Evolutionary conservation across 2,329 filamentous ascomycete genomes (phyloP).

Genomic region (Arachnomyces sp.): DNA sequence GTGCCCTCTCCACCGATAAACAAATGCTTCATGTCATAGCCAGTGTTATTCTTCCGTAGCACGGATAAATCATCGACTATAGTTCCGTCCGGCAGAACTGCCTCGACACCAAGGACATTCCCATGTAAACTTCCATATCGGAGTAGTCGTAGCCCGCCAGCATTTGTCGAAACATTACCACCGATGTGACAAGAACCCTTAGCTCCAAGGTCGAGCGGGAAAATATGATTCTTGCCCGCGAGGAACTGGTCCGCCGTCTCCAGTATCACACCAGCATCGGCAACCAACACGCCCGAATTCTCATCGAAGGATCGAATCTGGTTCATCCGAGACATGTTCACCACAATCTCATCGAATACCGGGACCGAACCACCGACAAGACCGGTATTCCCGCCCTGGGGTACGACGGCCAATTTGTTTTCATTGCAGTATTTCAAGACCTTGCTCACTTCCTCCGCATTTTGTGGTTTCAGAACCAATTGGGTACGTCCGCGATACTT

Average conservation of each 20-base stretch:
- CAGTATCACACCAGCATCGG: constrained; percentile 82
- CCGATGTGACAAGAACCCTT: constrained; percentile 97
- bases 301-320: constrained; percentile 85
- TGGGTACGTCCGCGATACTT: constrained; percentile 90
- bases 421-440: constrained; percentile 94
- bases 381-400: constrained; percentile 94
- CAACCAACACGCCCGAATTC: constrained; percentile 80
- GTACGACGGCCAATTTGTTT: constrained; percentile 82
- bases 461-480: constrained; percentile 76
- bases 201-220: constrained; percentile 92
- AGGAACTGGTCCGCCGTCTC: constrained; percentile 83
- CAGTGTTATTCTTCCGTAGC: constrained; percentile 96
- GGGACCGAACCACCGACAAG: constrained; percentile 92
- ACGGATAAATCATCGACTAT: constrained; percentile 81
- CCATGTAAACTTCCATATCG: constrained; percentile 93
- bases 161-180: constrained; percentile 92
- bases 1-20: constrained; percentile 96
- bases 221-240: constrained; percentile 75
- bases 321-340: constrained; percentile 88
- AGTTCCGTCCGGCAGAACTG: constrained; percentile 86
- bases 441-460: constrained; percentile 80
- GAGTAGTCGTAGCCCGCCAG: constrained; percentile 79
- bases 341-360: constrained; percentile 95
- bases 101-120: constrained; percentile 84
- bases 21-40: constrained; percentile 92